Evolutionary conservation across 176 grass and related monocot genomes (phyloP), one percentile per base, ranked within the genome.

Genomic region (Lolium perenne): DNA sequence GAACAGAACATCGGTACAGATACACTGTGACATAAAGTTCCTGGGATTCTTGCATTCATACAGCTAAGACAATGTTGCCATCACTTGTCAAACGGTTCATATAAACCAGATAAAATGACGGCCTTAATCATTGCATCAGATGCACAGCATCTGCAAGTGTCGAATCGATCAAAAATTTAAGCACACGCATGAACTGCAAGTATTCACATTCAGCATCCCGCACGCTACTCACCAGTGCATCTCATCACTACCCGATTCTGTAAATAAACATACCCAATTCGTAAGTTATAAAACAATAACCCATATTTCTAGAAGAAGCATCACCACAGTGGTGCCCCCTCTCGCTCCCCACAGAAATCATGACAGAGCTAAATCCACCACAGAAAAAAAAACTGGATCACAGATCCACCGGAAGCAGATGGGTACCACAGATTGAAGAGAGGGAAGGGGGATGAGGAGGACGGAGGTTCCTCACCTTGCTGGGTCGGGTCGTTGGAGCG

Each of bases 371-470:
- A 76, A 51, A 76, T 25, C 17, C 16, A 11, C 17, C 50, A 32
- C 25, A 6, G 2, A 43, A 55, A 35, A 3, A 43, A 55, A 35
- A 55, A 55, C 49, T 55, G 49, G 49, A 76, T 56, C 74, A 55
- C 74, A 20, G 47, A 76, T 76, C 18, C 48, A 76, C 74, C 49
- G 50, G 49, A 55, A 76, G 49, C 49, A 76, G 55, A 76, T 76
- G 15, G 15, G 9, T 11, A 17, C 7, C 49, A 20, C 49, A 18
- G 48, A 32, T 10, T 55, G 21, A 6, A 20, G 48, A 15, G 74
- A 1, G 15, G 8, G 46, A 0, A 26, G 21, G 1, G 0, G 70
- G 10, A 74, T n/a, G 21, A 74, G 69, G 41, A 23, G 48, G 73
- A 50, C 8, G 15, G 74, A 25, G 49, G 74, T 15, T 55, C 16